Evolutionary conservation across 108 stramenopile species (phyloP).

Genomic region (Nannochloropsis granulata): DNA sequence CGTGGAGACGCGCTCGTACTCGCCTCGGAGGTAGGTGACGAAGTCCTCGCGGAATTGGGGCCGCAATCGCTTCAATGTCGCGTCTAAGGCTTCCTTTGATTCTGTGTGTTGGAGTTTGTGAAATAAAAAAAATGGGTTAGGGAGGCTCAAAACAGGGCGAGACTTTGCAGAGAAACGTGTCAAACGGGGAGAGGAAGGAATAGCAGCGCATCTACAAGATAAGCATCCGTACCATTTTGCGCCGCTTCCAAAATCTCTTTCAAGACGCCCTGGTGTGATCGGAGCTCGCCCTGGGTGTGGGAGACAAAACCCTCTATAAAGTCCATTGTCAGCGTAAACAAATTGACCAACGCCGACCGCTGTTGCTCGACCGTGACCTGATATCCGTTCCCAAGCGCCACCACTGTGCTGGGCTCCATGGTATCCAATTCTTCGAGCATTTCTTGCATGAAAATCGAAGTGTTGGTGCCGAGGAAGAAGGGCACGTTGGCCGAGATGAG

Average conservation of each 20-base stretch:
- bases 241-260: background rate
- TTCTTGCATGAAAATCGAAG: background rate
- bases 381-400: background rate
- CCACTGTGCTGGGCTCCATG: background rate
- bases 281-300: background rate
- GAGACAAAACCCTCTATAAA: background rate
- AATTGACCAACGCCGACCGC: background rate
- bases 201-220: background rate
- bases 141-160: background rate
- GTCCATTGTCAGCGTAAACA: background rate
- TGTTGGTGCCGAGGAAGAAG: background rate
- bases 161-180: no score
- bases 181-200: no score
- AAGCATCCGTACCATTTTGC: background rate
- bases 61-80: background rate
- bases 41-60: background rate
- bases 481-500: background rate
- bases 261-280: background rate
- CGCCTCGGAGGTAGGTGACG: background rate
- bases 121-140: no score
- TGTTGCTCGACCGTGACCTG: background rate
- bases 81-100: background rate
- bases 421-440: background rate
- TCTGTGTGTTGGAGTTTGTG: background rate
- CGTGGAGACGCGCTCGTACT: background rate